Percentiles rank a stretch among this genome's conserved stretches.
These are phyloP conservation scores for Penicillium sp. DNA, from an alignment of 2,329 filamentous ascomycete genomes.

Conservation along the genomic window DNA sequence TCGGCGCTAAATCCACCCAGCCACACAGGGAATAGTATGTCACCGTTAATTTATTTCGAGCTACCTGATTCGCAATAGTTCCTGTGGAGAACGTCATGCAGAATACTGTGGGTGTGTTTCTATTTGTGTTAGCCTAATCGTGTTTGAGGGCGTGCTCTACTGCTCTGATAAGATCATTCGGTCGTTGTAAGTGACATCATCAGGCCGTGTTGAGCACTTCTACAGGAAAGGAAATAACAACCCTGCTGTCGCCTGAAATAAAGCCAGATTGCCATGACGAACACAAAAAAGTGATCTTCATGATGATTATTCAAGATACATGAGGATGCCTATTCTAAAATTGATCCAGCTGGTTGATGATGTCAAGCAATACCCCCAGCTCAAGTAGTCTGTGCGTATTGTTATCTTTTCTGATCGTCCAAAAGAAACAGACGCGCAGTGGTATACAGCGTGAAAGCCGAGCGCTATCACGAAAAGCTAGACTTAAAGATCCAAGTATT, in stretches of 20 bases:
- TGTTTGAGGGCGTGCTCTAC: not conserved
- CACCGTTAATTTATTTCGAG: not conserved
- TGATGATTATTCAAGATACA: not conserved
- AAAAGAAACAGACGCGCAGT: too few relatives aligned
- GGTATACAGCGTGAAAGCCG: too few relatives aligned
- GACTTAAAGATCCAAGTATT: too few relatives aligned
- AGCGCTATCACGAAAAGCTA: too few relatives aligned
- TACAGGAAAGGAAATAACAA: not conserved
- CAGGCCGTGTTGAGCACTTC: not conserved
- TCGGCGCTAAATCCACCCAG: constrained; percentile 17
- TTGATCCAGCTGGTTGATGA: not conserved
- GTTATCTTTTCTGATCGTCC: not conserved
- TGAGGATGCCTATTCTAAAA: not conserved
- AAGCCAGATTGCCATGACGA: not conserved
- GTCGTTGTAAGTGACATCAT: constrained; percentile 8
- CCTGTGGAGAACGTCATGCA: not conserved
- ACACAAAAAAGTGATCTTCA: not conserved
- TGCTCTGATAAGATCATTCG: not conserved
- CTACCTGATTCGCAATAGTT: not conserved
- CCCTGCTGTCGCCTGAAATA: not conserved
- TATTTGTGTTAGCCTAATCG: not conserved
- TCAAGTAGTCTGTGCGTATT: not conserved
- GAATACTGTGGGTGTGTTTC: not conserved
- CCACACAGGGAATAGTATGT: not conserved
- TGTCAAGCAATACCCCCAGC: not conserved